Evolutionary conservation across 2,329 filamentous ascomycete species (phyloP).

Genomic region (Pseudomassariella vexata): DNA sequence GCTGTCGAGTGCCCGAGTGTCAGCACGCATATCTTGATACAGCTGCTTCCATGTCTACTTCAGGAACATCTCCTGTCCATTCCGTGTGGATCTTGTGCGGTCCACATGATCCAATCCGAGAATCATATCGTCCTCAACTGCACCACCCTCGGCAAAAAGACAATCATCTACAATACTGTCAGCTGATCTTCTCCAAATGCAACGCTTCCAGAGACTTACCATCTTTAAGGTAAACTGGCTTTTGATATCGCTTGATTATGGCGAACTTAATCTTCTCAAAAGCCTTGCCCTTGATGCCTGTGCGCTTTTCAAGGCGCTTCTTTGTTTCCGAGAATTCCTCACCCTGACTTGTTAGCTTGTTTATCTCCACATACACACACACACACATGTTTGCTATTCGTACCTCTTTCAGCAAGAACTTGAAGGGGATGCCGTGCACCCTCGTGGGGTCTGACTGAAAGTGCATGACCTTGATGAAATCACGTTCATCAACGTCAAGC

Average conservation of each 20-base stretch:
- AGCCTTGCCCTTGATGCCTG: conserved; percentile 93
- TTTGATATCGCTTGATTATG: conserved; percentile 63
- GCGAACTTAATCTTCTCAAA: conserved; percentile 99
- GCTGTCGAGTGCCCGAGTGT: too few relatives aligned
- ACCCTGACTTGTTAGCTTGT: conserved; percentile 42
- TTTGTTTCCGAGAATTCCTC: conserved; percentile 89
- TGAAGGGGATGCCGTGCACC: conserved; percentile 84
- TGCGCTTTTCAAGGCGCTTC: conserved; percentile 87
- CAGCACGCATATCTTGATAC: too few relatives aligned
- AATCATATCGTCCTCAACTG: conserved; percentile 50
- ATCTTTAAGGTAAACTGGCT: conserved; percentile 78
- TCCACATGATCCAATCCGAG: conserved; percentile 63
- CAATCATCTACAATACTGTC: too few relatives aligned
- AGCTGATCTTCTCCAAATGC: too few relatives aligned
- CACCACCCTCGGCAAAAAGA: conserved; percentile 43
- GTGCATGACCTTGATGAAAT: conserved; percentile 77
- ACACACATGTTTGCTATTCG: conserved; percentile 19
- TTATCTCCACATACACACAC: conserved; percentile 6
- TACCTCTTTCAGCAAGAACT: conserved; percentile 78
- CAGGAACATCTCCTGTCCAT: conserved; percentile 60
- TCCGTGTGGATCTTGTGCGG: conserved; percentile 51
- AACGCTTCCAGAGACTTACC: conserved; percentile 62
- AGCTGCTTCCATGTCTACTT: conserved; percentile 20
- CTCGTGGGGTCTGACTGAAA: conserved; percentile 87
- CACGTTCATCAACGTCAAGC: conserved; percentile 46